Base-by-base conservation (phyloP, 148 eudicot species). In the Nepenthes mirabilis region DNA sequence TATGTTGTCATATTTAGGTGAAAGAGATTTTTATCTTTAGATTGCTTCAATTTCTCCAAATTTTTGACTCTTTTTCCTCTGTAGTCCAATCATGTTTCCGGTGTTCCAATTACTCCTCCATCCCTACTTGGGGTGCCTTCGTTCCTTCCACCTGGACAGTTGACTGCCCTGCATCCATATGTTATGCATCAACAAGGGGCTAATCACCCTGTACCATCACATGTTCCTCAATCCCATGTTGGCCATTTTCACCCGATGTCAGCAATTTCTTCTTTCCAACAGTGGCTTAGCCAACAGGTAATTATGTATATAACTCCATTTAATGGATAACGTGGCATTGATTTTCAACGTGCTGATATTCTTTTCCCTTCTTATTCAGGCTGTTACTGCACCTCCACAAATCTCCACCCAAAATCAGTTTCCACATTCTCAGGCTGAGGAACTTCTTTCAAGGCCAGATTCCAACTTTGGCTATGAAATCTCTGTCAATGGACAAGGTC, bases 241-340 rank as follows among this genome's bases (percentile, higher is more conserved):
- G 75, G 80, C 47, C 52, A 49, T 3, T 79, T 84, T 70, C 95
- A 86, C 47, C 66, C 91, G 0, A 72, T 79, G 34, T 76, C 86
- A 12, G 78, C 80, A 36, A 36, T 75, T 67, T 63, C 87, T 52
- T 47, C 88, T 45, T 65, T 67, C 48, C 88, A 83, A 59, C 83
- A 79, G 52, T 82, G 95, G 97, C 95, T 72, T 70, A 75, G 65
- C 72, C 89, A 83, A 72, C 95, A 84, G 84, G 97, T 90, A 61
- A 36, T 65, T 43, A 32, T n/a, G 11, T 49, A 5, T 49, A 1
- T 10, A 49, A 8, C 6, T 2, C 52, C 10, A 49, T 49, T 23
- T 49, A n/a, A 11, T 2, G 11, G 3, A 10, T 49, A 49, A 49
- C 3, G 6, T 49, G n/a, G 11, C 14, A 5, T 5, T 49, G 6